Evolutionary conservation across 306 rosid species (phyloP).

Genomic region (Sphenostylis stenocarpa): DNA sequence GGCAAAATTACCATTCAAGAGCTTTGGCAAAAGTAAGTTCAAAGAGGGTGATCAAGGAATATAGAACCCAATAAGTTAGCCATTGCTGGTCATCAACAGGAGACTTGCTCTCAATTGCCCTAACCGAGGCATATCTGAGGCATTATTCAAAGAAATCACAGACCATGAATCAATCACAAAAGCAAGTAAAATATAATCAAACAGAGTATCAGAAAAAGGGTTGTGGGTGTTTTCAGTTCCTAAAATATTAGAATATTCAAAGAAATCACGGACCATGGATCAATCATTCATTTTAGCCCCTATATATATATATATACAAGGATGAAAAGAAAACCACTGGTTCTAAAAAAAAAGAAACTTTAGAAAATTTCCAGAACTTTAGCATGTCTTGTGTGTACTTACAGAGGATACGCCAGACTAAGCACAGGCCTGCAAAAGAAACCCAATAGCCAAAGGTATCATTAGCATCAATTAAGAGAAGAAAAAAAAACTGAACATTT

Average conservation of each 20-base stretch:
- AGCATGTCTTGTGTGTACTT: conserved; percentile 37
- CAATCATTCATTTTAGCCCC: neutral
- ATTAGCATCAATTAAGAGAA: neutral
- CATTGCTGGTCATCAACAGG: conserved; percentile 91
- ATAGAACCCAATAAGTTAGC: conserved; percentile 97
- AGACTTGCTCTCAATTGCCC: conserved; percentile 92
- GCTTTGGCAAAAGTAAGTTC: conserved; percentile 87
- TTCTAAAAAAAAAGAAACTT: neutral
- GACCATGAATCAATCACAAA: neutral
- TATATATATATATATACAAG: neutral
- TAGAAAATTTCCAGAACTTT: neutral
- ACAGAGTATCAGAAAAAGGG: neutral
- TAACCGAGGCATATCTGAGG: conserved; percentile 79
- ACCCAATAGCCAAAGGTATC: neutral
- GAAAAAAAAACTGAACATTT: conserved; percentile 12
- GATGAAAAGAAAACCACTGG: neutral
- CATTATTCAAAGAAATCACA: conserved; percentile 21
- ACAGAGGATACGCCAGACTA: conserved; percentile 96
- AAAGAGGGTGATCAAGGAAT: conserved; percentile 87
- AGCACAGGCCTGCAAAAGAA: conserved; percentile 83
- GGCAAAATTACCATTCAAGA: conserved; percentile 72
- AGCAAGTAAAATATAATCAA: neutral
- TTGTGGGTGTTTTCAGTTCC: neutral
- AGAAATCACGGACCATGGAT: too few relatives aligned
- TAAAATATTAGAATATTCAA: neutral